phyloP scores from a whole-genome alignment of 805 yeast genomes.

The Geotrichum ghanense region DNA sequence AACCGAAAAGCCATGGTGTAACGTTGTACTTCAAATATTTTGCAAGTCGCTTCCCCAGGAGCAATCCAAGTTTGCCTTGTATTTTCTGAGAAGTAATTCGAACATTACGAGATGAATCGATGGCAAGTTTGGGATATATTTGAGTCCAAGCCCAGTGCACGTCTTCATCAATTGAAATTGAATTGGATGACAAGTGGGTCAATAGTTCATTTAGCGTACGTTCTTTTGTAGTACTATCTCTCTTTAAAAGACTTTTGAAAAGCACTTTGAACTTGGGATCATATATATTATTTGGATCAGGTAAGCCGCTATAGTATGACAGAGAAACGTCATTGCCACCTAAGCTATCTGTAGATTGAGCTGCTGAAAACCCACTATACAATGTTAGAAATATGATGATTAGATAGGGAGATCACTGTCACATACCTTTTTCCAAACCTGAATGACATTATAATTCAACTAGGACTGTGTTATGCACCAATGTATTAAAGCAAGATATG shows the following conservation, averaged over 20 bases:
- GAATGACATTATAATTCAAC: background rate
- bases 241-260: slow-evolving; percentile 68
- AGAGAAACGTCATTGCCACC: slow-evolving; percentile 44
- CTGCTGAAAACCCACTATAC: too few species aligned
- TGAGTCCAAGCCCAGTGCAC: slow-evolving; percentile 62
- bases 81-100: slow-evolving; percentile 52
- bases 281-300: slow-evolving; percentile 46
- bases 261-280: slow-evolving; percentile 44
- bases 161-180: slow-evolving; percentile 37
- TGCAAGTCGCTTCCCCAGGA: slow-evolving; percentile 43
- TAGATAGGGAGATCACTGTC: background rate
- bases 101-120: slow-evolving; percentile 58
- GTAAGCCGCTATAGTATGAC: slow-evolving; percentile 66
- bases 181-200: slow-evolving; percentile 21
- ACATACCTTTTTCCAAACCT: background rate
- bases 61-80: slow-evolving; percentile 42
- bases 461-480: too few species aligned
- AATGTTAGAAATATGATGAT: too few species aligned
- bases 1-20: slow-evolving; percentile 64
- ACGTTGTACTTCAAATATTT: slow-evolving; percentile 61
- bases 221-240: slow-evolving; percentile 77
- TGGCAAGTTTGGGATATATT: slow-evolving; percentile 65
- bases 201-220: slow-evolving; percentile 55
- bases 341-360: background rate
- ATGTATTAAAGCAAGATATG: too few species aligned